A percentile compares a stretch with the other conserved stretches of the same genome.
These are phyloP conservation scores for Evansstolkia leycettana DNA, from an alignment of 495 filamentous ascomycete species.

Conservation along the genomic window DNA sequence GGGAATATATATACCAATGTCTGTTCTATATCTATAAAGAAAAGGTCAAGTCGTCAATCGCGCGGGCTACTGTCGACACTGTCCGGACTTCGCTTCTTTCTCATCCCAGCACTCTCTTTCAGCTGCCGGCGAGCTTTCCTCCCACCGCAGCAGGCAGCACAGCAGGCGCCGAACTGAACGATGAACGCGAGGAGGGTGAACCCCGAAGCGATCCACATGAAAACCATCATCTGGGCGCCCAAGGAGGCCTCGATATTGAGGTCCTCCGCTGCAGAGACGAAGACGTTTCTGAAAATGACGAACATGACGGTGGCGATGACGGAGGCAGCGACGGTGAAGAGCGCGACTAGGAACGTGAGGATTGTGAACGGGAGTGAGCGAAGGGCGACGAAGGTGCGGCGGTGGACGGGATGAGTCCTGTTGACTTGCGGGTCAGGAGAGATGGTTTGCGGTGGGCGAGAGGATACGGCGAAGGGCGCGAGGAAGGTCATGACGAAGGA, in stretches of 20 bases:
- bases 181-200: slow-evolving; percentile 56
- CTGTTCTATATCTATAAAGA: too few relatives aligned
- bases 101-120: too few relatives aligned
- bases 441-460: slow-evolving; percentile 34
- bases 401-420: slow-evolving; percentile 19
- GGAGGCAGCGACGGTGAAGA: slow-evolving; percentile 55
- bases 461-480: slow-evolving; percentile 41
- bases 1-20: too few relatives aligned
- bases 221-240: slow-evolving; percentile 66
- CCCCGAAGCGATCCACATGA: slow-evolving; percentile 75
- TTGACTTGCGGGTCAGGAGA: slow-evolving; percentile 11
- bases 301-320: slow-evolving; percentile 74
- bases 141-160: slow-evolving; percentile 37
- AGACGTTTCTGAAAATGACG: slow-evolving; percentile 60
- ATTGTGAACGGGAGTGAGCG: slow-evolving; percentile 41
- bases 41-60: too few relatives aligned
- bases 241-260: slow-evolving; percentile 66
- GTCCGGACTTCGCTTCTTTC: too few relatives aligned
- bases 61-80: too few relatives aligned
- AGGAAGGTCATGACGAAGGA: slow-evolving; percentile 57
- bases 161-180: slow-evolving; percentile 60
- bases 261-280: slow-evolving; percentile 43
- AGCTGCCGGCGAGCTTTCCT: slow-evolving; percentile 17
- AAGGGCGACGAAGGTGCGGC: slow-evolving; percentile 32
- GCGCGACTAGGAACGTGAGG: slow-evolving; percentile 47